Conservation (phyloP, 768 basidiomycete species). For the Amanita pallidorosea region DNA sequence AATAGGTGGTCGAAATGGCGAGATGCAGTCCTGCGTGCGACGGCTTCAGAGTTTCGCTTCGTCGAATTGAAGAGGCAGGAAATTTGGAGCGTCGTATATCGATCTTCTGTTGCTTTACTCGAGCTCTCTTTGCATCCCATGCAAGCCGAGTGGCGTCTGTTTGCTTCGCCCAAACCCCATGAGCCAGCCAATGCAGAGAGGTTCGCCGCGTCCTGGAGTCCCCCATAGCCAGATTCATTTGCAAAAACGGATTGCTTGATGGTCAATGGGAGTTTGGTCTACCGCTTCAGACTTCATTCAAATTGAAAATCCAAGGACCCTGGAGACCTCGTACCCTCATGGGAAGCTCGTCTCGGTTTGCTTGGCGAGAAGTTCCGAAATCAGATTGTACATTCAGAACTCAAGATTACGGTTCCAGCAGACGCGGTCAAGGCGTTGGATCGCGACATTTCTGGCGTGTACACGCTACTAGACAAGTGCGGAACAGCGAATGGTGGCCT, state of each 20-base stretch:
- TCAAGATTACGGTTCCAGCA: constrained; percentile 51
- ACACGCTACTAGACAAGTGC: constrained; percentile 73
- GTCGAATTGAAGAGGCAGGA: constrained; percentile 81
- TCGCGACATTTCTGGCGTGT: constrained; percentile 73
- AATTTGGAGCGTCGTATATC: constrained; percentile 76
- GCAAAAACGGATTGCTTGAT: constrained; percentile 42
- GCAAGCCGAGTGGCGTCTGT: constrained; percentile 83
- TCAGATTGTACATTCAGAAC: constrained; percentile 51
- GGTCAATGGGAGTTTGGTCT: constrained; percentile 79
- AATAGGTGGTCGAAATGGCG: constrained; percentile 63
- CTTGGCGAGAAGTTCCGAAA: constrained; percentile 52
- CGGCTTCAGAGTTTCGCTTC: constrained; percentile 63
- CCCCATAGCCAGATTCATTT: constrained; percentile 69
- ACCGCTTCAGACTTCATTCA: constrained; percentile 44
- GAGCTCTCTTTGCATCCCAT: constrained; percentile 70
- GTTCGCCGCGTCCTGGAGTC: constrained; percentile 61
- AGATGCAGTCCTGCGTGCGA: constrained; percentile 50
- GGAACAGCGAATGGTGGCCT: constrained; percentile 81
- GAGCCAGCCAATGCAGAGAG: constrained; percentile 73
- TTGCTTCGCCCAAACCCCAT: constrained; percentile 50
- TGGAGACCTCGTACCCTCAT: constrained; percentile 68
- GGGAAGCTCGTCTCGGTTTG: constrained; percentile 78
- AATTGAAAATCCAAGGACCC: constrained; percentile 52
- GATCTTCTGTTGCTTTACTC: constrained; percentile 56
- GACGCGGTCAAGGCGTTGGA: constrained; percentile 45